phyloP scores from a whole-genome alignment of 257 asterid species.

The Salvia splendens region DNA sequence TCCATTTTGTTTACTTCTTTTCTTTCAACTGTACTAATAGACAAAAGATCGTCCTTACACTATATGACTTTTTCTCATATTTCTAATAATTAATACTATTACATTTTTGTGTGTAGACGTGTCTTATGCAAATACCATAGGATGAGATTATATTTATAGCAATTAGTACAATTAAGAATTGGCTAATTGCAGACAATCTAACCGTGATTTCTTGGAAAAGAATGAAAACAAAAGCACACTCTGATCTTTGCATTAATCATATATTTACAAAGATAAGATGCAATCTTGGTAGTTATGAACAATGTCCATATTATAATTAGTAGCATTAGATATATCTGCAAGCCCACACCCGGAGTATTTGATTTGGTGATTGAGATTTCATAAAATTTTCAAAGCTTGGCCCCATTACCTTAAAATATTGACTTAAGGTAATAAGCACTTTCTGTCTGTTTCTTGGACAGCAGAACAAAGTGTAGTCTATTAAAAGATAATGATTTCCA shows the following conservation, averaged over 20 bases:
- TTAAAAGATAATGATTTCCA: constrained; percentile 38
- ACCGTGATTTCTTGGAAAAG: constrained; percentile 27
- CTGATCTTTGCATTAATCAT: not conserved
- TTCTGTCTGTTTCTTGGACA: constrained; percentile 51
- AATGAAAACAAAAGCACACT: not conserved
- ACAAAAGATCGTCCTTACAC: too few species aligned
- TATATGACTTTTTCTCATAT: too few species aligned
- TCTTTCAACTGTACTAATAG: too few species aligned
- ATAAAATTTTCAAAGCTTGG: constrained; percentile 30
- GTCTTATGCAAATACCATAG: not conserved
- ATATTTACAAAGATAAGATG: not conserved
- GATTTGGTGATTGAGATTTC: constrained; percentile 11
- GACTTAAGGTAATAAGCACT: constrained; percentile 27
- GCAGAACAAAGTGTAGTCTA: constrained; percentile 39
- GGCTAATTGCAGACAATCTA: constrained; percentile 5
- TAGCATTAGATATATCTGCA: too few species aligned
- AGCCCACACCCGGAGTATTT: too few species aligned
- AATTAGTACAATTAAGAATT: not conserved
- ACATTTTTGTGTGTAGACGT: not conserved
- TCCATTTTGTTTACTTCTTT: too few species aligned
- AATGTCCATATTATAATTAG: not conserved
- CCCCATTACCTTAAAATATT: constrained; percentile 28
- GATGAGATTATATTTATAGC: constrained; percentile 4
- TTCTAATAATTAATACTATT: too few species aligned
- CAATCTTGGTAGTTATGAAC: not conserved